A percentile compares a stretch with the other conserved stretches of the same genome.
phyloP scores from a whole-genome alignment of 495 filamentous ascomycete genomes.

The Penicillium bovifimosum region DNA sequence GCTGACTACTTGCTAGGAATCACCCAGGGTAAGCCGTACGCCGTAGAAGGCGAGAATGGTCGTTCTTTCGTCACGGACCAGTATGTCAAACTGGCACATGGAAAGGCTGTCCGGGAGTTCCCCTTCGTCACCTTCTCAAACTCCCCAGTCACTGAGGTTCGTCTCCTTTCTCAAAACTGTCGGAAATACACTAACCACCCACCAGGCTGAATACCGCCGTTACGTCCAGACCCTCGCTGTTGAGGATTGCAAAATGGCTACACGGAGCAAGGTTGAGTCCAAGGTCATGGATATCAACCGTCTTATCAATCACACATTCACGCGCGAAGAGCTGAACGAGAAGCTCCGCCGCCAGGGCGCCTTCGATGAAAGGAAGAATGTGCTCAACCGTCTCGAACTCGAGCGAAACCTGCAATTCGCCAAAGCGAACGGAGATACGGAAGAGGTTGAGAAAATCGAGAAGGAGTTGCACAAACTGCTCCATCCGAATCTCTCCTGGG shows the following conservation, averaged over 20 bases:
- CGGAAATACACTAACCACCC: conserved; percentile 21
- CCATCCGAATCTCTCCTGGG: conserved; percentile 63
- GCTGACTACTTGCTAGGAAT: conserved; percentile 55
- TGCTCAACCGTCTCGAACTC: conserved; percentile 58
- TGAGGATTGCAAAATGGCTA: conserved; percentile 67
- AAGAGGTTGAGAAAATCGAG: conserved; percentile 53
- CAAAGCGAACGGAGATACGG: conserved; percentile 54
- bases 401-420: conserved; percentile 60
- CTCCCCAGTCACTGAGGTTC: conserved; percentile 65
- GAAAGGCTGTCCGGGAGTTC: conserved; percentile 69
- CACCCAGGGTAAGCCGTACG: conserved; percentile 70
- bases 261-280: conserved; percentile 52
- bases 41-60: conserved; percentile 62
- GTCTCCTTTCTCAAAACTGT: conserved; percentile 8
- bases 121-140: conserved; percentile 83
- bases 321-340: conserved; percentile 67
- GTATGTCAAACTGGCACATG: conserved; percentile 68
- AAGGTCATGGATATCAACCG: conserved; percentile 80
- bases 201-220: conserved; percentile 72
- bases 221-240: conserved; percentile 69
- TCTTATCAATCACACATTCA: conserved; percentile 73
- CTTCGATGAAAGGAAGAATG: conserved; percentile 54
- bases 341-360: conserved; percentile 66
- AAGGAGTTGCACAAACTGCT: conserved; percentile 63
- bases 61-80: conserved; percentile 68